These are phyloP conservation scores for Kazachstania viticola DNA, from an alignment of 805 yeast genomes.

Conservation along the genomic window DNA sequence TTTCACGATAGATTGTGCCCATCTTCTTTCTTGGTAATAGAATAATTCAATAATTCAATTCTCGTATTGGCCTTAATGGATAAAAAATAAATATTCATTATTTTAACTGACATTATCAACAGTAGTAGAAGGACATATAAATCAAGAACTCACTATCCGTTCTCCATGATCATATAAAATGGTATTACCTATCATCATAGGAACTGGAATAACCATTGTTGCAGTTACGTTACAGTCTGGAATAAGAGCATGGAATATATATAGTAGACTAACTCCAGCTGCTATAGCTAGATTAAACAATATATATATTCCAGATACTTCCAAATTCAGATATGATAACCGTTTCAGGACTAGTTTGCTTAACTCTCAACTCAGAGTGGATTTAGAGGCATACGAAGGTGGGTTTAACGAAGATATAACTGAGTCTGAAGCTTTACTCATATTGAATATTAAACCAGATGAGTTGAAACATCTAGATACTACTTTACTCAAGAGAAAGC, in stretches of 20 bases:
- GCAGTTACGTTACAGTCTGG: conserved; percentile 22
- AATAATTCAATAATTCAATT: too few relatives aligned
- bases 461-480: conserved; percentile 40
- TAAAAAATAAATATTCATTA: too few relatives aligned
- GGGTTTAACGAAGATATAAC: conserved; percentile 56
- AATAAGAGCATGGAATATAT: conserved; percentile 22
- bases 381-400: conserved; percentile 35
- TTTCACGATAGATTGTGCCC: too few relatives aligned
- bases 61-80: too few relatives aligned
- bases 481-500: conserved; percentile 58
- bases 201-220: conserved; percentile 18
- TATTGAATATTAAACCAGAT: conserved; percentile 45
- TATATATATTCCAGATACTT: conserved; percentile 7
- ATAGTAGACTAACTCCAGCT: conserved; percentile 17
- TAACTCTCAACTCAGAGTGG: conserved; percentile 5
- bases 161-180: too few relatives aligned
- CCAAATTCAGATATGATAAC: conserved; percentile 5
- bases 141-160: too few relatives aligned
- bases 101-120: too few relatives aligned
- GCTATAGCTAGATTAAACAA: conserved; percentile 22
- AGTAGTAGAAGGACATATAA: too few relatives aligned
- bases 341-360: conserved; percentile 11
- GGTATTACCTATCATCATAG: conserved; percentile 25
- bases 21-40: too few relatives aligned
- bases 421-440: conserved; percentile 58